Percentiles rank a stretch among this genome's conserved stretches.
Evolutionary conservation across 2,329 filamentous ascomycete species (phyloP).

Genomic region (Leptosphaerulina australis): DNA sequence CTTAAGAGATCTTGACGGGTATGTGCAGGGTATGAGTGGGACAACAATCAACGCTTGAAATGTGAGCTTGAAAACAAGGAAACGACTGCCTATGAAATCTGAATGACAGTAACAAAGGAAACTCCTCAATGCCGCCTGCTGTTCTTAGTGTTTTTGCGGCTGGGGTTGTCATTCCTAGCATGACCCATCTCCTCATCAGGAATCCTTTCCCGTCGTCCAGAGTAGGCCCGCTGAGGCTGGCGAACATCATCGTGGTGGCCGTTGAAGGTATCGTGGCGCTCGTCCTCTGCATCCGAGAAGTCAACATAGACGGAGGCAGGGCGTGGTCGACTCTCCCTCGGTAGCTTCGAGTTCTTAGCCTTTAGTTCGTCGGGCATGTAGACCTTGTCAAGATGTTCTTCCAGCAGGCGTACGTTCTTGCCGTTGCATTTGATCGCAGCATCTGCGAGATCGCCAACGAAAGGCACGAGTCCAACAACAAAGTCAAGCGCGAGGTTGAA

Average conservation of each 20-base stretch:
- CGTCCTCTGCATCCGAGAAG: slow-evolving; percentile 49
- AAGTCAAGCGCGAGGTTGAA: slow-evolving; percentile 80
- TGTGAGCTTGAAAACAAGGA: neutral
- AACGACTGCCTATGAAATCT: slow-evolving; percentile 5
- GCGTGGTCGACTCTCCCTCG: slow-evolving; percentile 38
- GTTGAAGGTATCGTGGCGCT: slow-evolving; percentile 31
- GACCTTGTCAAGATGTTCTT: slow-evolving; percentile 70
- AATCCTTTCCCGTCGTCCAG: slow-evolving; percentile 32
- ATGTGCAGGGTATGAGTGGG: slow-evolving; percentile 8
- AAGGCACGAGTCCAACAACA: slow-evolving; percentile 72
- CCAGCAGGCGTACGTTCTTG: slow-evolving; percentile 73
- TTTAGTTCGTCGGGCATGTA: slow-evolving; percentile 58
- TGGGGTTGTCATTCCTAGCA: slow-evolving; percentile 28
- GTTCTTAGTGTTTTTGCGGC: slow-evolving; percentile 32
- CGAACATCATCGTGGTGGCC: slow-evolving; percentile 36
- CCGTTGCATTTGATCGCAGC: slow-evolving; percentile 77
- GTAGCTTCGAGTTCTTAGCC: slow-evolving; percentile 26
- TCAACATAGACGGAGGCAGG: slow-evolving; percentile 57
- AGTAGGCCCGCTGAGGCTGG: slow-evolving; percentile 38
- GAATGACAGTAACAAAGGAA: slow-evolving; percentile 12
- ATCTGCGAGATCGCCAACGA: slow-evolving; percentile 77
- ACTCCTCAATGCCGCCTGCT: slow-evolving; percentile 26
- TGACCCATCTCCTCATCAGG: slow-evolving; percentile 44
- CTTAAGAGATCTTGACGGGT: slow-evolving; percentile 9
- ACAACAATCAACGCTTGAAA: slow-evolving; percentile 4